Base-by-base conservation (phyloP, 1,284 basidiomycete genomes). In the Ustanciosporium gigantosporum region DNA sequence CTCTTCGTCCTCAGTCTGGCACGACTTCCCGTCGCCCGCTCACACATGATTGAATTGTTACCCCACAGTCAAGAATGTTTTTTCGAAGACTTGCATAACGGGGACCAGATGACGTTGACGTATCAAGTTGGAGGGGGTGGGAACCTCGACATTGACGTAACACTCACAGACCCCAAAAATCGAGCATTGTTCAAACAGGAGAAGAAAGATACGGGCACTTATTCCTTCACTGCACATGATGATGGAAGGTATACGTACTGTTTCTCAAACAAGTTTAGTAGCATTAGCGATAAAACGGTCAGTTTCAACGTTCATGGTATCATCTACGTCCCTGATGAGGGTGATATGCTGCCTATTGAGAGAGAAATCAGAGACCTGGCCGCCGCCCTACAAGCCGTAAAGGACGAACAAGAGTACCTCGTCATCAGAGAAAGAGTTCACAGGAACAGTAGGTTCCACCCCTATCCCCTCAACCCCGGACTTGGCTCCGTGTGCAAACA, bases 261-360 rank as follows among this genome's bases (percentile, higher is more conserved):
- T 81, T 98, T 98, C 83, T 92, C 90, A 38, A 99, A 99, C 79
- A 88, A 92, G 79, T 96, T 96, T 89, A 91, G 89, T 73, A 87
- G 89, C 22, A 87, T 96, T 67, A 87, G 90, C 35, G 90, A 94
- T 80, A 99, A 98, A 81, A 87, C 90, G 58, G 86, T 99, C 76
- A 95, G 93, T 79, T 99, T 99, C 83, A 98, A 98, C 78, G 94
- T 98, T 4, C 95, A 99, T 73, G 95, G 95, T 22, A 87, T 97
- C 41, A 89, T 98, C 57, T 98, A 91, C 73, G 85, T 94, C 22
- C 84, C 86, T 36, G 91, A 90, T 64, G 90, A 91, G 66, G 89
- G 89, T 84, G 62, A 58, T 80, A 73, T 77, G 46, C 39, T 60
- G 35, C 95, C 95, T 2, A 91, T 98, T 50, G 95, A 99, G 79